Base-by-base conservation (phyloP, 331 rosid species). In the Spiraea crenata region DNA sequence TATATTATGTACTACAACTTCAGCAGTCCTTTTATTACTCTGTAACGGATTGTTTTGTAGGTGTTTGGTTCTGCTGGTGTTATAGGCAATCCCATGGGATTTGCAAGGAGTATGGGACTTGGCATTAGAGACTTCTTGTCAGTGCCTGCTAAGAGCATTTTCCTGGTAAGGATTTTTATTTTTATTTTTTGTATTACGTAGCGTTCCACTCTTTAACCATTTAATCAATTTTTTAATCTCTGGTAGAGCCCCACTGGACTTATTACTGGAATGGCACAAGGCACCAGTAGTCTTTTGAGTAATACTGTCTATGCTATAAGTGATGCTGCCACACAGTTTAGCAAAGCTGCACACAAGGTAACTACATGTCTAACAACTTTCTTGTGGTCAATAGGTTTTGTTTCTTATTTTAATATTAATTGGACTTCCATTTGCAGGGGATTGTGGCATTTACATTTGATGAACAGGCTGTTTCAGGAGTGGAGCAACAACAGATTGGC, bases 61-160 rank as follows among this genome's bases (percentile, higher is more conserved):
- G 86, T 93, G 77, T 87, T 93, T 74, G 98, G 98, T 70, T 93
- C 97, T 57, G 98, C 98, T 54, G 98, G 98, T 84, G 96, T 93
- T 51, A 91, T 93, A 80, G 99, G 99, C 74, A 93, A 91, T 82
- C 97, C 99, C 71, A 83, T 93, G 95, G 97, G 97, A 68, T 93
- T 93, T 84, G 99, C 95, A 39, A 80, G 99, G 86, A 90, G 92
- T 77, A 70, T 93, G 80, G 96, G 97, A 72, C 89, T 85, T 67
- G 97, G 99, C 61, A 86, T 93, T 52, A 87, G 86, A 80, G 97
- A 93, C 75, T 93, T 93, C 85, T 77, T 93, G 70, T 89, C 96
- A 9, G 97, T 88, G 64, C 99, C 99, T 49, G 90, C 96, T 59
- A 85, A 82, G 82, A 85, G 92, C 81, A 81, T 87, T 67, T 84